Percentiles rank a stretch among this genome's conserved stretches.
phyloP scores from a whole-genome alignment of 345 rosid species.

The Syzygium aromaticum region DNA sequence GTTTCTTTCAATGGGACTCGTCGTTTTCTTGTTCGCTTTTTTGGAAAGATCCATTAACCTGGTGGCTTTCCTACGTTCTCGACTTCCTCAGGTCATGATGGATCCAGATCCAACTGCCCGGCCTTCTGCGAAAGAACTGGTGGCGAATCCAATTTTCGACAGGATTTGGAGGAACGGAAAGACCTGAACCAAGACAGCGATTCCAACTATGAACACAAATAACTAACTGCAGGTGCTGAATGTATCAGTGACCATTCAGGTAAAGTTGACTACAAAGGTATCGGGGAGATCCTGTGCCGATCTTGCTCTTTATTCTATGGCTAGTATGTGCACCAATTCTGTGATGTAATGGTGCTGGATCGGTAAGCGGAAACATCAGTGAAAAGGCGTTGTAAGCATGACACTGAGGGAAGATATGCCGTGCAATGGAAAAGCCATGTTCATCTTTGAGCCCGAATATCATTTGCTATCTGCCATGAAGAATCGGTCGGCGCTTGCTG shows the following conservation, averaged over 20 bases:
- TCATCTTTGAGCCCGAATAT: neutral
- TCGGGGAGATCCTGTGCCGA: neutral
- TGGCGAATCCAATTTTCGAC: constrained; percentile 58
- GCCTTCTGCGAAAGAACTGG: constrained; percentile 56
- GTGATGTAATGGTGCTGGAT: neutral
- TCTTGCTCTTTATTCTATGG: neutral
- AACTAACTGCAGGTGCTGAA: neutral
- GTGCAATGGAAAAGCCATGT: neutral
- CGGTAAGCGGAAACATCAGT: neutral
- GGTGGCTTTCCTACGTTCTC: neutral
- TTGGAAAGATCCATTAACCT: neutral
- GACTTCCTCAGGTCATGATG: constrained; percentile 55
- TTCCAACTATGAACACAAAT: neutral
- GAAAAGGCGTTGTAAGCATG: neutral
- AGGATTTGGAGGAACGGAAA: constrained; percentile 17
- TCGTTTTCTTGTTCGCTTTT: neutral
- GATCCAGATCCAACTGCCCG: constrained; percentile 64
- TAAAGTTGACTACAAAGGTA: neutral
- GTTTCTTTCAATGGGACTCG: neutral
- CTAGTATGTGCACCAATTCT: neutral
- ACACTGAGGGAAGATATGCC: neutral
- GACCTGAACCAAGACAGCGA: neutral
- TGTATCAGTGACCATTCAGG: neutral
- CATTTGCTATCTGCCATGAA: neutral
- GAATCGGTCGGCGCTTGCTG: neutral